Conservation (phyloP, 768 basidiomycete species). For the Lepiota venenata region DNA sequence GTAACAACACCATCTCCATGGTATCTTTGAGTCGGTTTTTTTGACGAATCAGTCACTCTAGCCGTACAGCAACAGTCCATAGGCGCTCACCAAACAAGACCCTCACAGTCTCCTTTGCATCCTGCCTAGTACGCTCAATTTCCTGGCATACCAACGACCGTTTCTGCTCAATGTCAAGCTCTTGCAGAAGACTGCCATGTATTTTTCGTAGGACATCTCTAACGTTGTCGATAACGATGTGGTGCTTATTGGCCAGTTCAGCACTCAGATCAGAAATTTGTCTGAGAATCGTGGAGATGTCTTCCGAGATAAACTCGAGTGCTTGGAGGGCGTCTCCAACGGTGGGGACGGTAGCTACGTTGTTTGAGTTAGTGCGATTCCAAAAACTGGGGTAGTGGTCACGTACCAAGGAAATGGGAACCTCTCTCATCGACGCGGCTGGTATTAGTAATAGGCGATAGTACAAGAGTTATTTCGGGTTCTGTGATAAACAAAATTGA, state of each 20-base stretch:
- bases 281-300: conserved; percentile 58
- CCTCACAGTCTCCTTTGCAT: conserved; percentile 43
- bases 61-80: background rate
- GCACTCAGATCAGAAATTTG: conserved; percentile 66
- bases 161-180: conserved; percentile 67
- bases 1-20: conserved; percentile 73
- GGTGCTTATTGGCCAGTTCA: conserved; percentile 71
- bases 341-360: conserved; percentile 68
- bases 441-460: conserved; percentile 63
- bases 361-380: background rate
- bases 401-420: conserved; percentile 55
- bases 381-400: background rate
- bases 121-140: conserved; percentile 43
- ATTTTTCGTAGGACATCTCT: conserved; percentile 57
- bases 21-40: conserved; percentile 40
- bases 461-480: conserved; percentile 65
- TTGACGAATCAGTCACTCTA: background rate
- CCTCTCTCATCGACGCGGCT: conserved; percentile 56
- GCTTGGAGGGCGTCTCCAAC: conserved; percentile 72
- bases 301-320: conserved; percentile 56
- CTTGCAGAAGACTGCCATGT: conserved; percentile 55
- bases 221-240: conserved; percentile 66
- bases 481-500: conserved; percentile 34
- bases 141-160: conserved; percentile 61
- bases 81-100: conserved; percentile 50